phyloP scores from a whole-genome alignment of 345 rosid species.

The Cardamine chenopodiifolia region DNA sequence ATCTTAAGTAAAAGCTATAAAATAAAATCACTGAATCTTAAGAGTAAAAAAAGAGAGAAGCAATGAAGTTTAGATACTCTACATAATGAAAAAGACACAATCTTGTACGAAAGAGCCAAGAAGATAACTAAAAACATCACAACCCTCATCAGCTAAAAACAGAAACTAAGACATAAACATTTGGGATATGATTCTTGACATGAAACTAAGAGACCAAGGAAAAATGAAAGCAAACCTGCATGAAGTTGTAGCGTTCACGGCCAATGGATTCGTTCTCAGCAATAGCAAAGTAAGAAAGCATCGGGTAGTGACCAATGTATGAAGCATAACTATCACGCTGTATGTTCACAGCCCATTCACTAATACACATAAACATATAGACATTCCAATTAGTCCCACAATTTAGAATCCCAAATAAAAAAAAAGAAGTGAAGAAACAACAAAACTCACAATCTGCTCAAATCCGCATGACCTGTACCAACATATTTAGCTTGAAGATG shows the following conservation, averaged over 20 bases:
- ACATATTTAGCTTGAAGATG: conserved; percentile 98
- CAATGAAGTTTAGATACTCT: neutral
- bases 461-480: conserved; percentile 93
- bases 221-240: conserved; percentile 66
- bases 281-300: conserved; percentile 81
- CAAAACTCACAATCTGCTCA: conserved; percentile 79
- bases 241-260: conserved; percentile 87
- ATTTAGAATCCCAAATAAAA: neutral
- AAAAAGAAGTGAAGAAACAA: neutral
- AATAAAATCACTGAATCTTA: neutral
- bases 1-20: neutral
- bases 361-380: conserved; percentile 6
- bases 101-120: conserved; percentile 7
- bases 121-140: neutral
- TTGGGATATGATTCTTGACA: neutral
- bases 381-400: neutral
- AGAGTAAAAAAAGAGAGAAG: neutral
- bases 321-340: conserved; percentile 95
- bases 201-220: neutral
- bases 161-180: neutral
- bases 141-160: neutral
- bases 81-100: neutral
- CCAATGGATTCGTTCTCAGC: conserved; percentile 94
- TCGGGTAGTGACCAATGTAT: conserved; percentile 80
- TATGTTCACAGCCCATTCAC: conserved; percentile 96